Base-by-base conservation (phyloP, 192 early-diverging fungal species). In the Funneliformis geosporum region DNA sequence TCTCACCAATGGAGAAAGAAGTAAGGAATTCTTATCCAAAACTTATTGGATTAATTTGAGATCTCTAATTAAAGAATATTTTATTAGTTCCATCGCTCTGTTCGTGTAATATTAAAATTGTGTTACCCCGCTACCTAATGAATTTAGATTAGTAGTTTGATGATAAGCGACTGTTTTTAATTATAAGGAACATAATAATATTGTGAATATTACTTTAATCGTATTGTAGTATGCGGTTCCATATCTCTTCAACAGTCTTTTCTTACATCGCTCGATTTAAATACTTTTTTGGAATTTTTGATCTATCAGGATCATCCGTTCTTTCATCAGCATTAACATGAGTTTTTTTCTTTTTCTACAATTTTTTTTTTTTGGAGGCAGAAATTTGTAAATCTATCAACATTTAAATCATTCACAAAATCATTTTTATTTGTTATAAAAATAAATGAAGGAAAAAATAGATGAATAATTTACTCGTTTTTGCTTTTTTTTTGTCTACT, bases 201-300 rank as follows among this genome's bases (percentile, higher is more conserved):
- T 5, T 7, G 42, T n/a, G 10, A 40, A 43, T 28, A 16, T 59
- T 16, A 94, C 95, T 87, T 89, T 60, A 99, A 90, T 73, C 92
- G 92, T 14, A 86, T 85, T 5, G 98, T 97, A 25, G 98, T 99
- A 85, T 98, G 93, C 16, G 98, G 98, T 86, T 98, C 95, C 94
- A 99, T 95, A 42, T 95, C 87, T 61, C 85, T 88, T 89, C 80
- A 14, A 97, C 93, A n/a, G 93, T 85, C 55, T 84, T 84, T 2
- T n/a, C 96, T 95, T 11, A 96, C 94, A 12, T 82, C 65, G 16
- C 98, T 97, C 4, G 96, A 94, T 72, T 93, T 92, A 76, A 98
- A 95, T 33, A 99, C 98, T 93, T 91, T 80, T 93, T 91, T 27
- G 97, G 97, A 14, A 87, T 81, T 71, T 90, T 89, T 11, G 79